Evolutionary conservation across 2,329 filamentous ascomycete species (phyloP), one percentile per base, ranked within the genome.

Genomic region (Balansia obtecta): DNA sequence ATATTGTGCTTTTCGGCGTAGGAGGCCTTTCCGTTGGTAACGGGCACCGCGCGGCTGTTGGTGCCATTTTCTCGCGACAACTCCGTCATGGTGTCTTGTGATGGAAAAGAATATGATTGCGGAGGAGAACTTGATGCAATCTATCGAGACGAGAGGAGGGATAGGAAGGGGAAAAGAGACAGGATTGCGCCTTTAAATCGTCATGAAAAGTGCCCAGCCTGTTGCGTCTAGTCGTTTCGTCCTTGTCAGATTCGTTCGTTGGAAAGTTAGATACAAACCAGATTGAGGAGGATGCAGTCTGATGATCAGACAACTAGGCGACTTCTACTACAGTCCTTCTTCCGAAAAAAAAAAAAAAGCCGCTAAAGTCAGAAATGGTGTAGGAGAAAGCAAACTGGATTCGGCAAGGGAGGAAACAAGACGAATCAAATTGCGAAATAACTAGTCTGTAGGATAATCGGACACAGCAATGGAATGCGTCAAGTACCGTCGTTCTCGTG

Each of bases 1-100:
- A 98, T 70, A 58, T 86, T 83, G 74, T 88, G 82, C 72, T 86
- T 88, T 60, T 88, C 83, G 57, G 88, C 81, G 66, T 86, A 89
- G 50, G 84, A 82, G 63, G 77, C 68, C 57, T 74, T 74, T 69
- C 77, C 77, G 60, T 82, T 83, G 57, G 67, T 58, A 48, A 73
- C 64, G 48, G 77, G 74, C 48, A 78, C 74, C 46, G 71, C 71
- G 60, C 71, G 68, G 63, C 72, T 71, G 57, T 69, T 73, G 57
- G 61, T 60, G 61, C 69, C 66, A 56, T 68, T 68, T n/a, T 68
- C 68, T 57, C 66, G 65, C 61, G 52, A 51, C 11, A 37, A 34
- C 33, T 75, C 71, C 56, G 73, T 67, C 77, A 80, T 79, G 59
- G 57, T 67, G 39, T 30, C 42, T 53, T 53, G 43, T 49, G 43